These are phyloP conservation scores for Thecamonas trahens DNA, from an alignment of 78 protist genomes.

Conservation along the genomic window DNA sequence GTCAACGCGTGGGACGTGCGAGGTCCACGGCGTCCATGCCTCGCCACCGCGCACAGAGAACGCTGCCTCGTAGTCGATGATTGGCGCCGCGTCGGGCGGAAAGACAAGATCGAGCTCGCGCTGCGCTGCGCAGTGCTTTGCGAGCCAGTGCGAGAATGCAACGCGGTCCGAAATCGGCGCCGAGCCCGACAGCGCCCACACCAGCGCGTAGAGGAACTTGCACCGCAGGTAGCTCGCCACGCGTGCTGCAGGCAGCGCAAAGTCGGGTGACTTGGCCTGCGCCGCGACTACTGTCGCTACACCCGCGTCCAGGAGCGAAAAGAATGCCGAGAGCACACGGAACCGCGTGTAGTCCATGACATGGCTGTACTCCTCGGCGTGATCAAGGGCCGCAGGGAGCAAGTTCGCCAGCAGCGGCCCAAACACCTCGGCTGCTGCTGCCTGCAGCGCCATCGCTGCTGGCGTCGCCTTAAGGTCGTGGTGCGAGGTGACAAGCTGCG, in stretches of 20 bases:
- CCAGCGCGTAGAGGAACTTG: conserved; percentile 53
- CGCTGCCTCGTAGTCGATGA: conserved; percentile 15
- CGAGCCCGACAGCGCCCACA: conserved; percentile 90
- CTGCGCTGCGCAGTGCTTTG: no score
- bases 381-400: conserved; percentile 37
- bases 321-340: conserved; percentile 54
- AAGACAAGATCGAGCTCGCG: background rate
- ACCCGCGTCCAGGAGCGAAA: conserved; percentile 59
- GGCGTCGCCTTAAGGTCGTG: background rate
- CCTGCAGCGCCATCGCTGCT: conserved; percentile 23
- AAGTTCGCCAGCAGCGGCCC: conserved; percentile 33
- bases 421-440: conserved; percentile 47
- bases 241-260: conserved; percentile 51
- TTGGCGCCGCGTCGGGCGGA: conserved; percentile 8
- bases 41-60: background rate
- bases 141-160: no score
- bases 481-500: no score
- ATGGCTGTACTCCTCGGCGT: conserved; percentile 52
- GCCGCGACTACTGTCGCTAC: conserved; percentile 51
- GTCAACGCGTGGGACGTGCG: conserved; percentile 21
- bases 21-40: conserved; percentile 59
- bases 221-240: conserved; percentile 24
- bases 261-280: conserved; percentile 64
- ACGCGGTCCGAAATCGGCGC: conserved; percentile 42
- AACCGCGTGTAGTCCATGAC: conserved; percentile 78